Evolutionary conservation across 495 filamentous ascomycete genomes (phyloP).

Genomic region (Daldinia bambusicola): DNA sequence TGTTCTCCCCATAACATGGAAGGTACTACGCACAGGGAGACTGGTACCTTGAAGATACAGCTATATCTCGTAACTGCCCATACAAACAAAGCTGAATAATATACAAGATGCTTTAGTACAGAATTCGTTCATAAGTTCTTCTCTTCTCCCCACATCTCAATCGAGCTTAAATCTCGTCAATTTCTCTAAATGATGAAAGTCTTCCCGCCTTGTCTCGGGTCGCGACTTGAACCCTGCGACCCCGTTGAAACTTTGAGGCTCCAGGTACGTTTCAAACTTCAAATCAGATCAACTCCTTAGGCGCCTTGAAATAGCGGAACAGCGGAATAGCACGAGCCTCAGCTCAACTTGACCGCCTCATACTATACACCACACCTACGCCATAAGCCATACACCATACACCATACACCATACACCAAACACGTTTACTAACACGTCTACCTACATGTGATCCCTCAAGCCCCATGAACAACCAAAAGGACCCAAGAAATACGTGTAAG

Average conservation of each 20-base stretch:
- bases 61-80: neutral
- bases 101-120: neutral
- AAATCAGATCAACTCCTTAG: conserved; percentile 22
- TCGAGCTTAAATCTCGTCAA: conserved; percentile 24
- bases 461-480: neutral
- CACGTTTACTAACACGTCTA: conserved; percentile 5
- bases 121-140: neutral
- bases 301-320: neutral
- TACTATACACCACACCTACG: neutral
- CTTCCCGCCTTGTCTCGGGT: conserved; percentile 32
- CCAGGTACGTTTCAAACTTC: conserved; percentile 42
- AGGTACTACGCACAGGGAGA: conserved; percentile 12
- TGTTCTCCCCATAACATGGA: conserved; percentile 13
- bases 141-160: conserved; percentile 21
- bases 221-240: conserved; percentile 38
- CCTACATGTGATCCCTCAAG: neutral
- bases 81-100: neutral
- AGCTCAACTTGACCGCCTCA: conserved; percentile 24
- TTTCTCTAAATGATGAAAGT: conserved; percentile 31
- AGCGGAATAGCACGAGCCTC: conserved; percentile 20
- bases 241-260: conserved; percentile 44
- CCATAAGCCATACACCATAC: neutral
- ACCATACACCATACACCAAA: neutral
- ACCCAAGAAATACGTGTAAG: conserved; percentile 1
- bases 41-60: neutral